These are phyloP conservation scores for Nothomitra cinnamomea DNA, from an alignment of 2,329 filamentous ascomycete species.

Conservation along the genomic window DNA sequence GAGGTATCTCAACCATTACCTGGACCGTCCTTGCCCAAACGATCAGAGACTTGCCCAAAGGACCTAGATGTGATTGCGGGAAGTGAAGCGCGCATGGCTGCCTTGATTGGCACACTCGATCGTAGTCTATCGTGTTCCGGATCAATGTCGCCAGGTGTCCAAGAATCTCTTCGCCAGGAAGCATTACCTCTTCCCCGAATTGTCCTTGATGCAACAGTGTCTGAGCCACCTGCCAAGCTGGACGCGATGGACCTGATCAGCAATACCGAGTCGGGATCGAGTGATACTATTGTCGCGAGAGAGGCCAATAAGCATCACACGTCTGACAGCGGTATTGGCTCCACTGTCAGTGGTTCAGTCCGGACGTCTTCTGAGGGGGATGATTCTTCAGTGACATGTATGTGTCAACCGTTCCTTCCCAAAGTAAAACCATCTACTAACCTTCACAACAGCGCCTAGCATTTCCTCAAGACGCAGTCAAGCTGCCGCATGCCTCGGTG, in stretches of 20 bases:
- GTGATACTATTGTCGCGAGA: constrained; percentile 22
- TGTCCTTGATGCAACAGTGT: constrained; percentile 39
- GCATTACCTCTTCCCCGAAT: constrained; percentile 42
- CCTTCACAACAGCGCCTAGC: constrained; percentile 28
- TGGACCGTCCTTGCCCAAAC: constrained; percentile 36
- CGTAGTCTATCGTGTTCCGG: constrained; percentile 36
- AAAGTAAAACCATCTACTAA: constrained; percentile 9
- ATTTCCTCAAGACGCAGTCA: neutral
- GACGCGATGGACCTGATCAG: constrained; percentile 18
- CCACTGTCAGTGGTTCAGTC: constrained; percentile 50
- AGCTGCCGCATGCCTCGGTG: neutral
- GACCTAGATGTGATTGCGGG: constrained; percentile 51
- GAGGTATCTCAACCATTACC: constrained; percentile 25
- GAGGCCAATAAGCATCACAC: constrained; percentile 47
- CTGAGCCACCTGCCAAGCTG: constrained; percentile 19
- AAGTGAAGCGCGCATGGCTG: constrained; percentile 48
- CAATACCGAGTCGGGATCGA: constrained; percentile 17
- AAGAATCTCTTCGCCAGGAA: constrained; percentile 34
- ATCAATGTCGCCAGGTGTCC: constrained; percentile 21
- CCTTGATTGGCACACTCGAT: constrained; percentile 44
- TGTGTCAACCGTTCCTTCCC: constrained; percentile 4
- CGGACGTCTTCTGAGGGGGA: constrained; percentile 22
- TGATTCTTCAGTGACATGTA: constrained; percentile 23
- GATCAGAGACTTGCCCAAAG: constrained; percentile 41
- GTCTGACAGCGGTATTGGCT: constrained; percentile 78